Conservation (phyloP, 208 protist species). For the Leishmania guyanensis region DNA sequence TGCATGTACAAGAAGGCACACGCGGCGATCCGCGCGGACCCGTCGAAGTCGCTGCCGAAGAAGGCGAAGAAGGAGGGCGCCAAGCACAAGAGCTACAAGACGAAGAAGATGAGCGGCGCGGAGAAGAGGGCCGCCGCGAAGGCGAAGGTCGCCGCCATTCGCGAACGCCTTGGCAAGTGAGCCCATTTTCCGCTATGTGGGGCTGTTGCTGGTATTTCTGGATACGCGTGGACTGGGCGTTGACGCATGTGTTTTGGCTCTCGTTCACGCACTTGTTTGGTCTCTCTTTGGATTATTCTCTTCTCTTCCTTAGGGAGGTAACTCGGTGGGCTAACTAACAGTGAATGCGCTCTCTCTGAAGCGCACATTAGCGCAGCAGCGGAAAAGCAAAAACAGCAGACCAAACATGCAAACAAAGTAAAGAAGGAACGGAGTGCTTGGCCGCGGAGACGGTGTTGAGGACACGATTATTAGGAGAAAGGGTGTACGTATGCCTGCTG, state of each 20-base stretch:
- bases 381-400: too few relatives aligned
- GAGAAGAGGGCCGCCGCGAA: constrained; percentile 45
- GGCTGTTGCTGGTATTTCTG: not conserved
- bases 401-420: too few relatives aligned
- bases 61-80: constrained; percentile 58
- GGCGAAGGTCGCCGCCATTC: constrained; percentile 57
- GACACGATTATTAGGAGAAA: too few relatives aligned
- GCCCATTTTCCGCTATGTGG: not conserved
- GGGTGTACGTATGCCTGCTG: too few relatives aligned
- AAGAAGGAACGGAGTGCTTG: too few relatives aligned
- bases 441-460: too few relatives aligned
- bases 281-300: too few relatives aligned
- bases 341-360: too few relatives aligned
- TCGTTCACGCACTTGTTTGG: not conserved
- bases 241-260: not conserved
- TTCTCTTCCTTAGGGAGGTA: too few relatives aligned
- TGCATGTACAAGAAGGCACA: constrained; percentile 95
- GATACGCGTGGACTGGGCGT: too few relatives aligned
- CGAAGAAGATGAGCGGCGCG: constrained; percentile 45
- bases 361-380: too few relatives aligned
- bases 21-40: constrained; percentile 94
- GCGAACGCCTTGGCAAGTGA: constrained; percentile 55
- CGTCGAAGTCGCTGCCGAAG: constrained; percentile 68
- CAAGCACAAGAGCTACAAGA: constrained; percentile 56
- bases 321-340: too few relatives aligned